Base-by-base conservation (phyloP, 1,139 yeast species). In the Scheffersomyces illinoinensis region DNA sequence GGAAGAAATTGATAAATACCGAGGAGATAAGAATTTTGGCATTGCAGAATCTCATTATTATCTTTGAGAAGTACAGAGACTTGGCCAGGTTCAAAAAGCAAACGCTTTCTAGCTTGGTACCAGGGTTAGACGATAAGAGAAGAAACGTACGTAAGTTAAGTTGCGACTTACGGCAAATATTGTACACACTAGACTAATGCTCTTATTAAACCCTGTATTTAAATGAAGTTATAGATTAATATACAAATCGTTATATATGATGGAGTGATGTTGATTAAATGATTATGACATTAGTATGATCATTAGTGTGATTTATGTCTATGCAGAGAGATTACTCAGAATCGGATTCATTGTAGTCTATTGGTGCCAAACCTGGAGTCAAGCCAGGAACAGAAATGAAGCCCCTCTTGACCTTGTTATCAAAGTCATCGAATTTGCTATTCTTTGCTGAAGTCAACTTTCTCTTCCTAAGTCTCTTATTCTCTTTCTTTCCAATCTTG, bases 281-380 rank as follows among this genome's bases (percentile, higher is more conserved):
- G 43, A 33, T 26, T 7, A 33, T 33, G 43, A 33, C 10, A 23
- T 26, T 52, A 2, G n/a, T 52, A 24, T 52, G 24, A 18, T 43
- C 52, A 23, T 26, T 52, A 2, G n/a, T 52, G n/a, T 52, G 24
- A 18, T 43, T 49, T 17, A 48, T 33, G 14, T 17, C 12, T 17
- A n/a, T 18, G 43, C 43, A 12, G 43, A 39, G 19, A 46, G 47
- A 24, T 60, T 68, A 73, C 56, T 79, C 82, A 20, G 76, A 77
- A 56, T 79, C 83, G 10, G 77, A 74, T 58, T 83, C 86, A 59
- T 83, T 81, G 50, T 77, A 83, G 56, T 88, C 97, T 21, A 91
- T 96, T 18, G 97, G 97, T 0, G 97, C 97, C 72, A 92, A 82
- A 57, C 97, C 97, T 1, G 97, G 97, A 0, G 97, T 92, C 59